phyloP scores from a whole-genome alignment of 352 stramenopile species.

The Phytophthora podocarpi region DNA sequence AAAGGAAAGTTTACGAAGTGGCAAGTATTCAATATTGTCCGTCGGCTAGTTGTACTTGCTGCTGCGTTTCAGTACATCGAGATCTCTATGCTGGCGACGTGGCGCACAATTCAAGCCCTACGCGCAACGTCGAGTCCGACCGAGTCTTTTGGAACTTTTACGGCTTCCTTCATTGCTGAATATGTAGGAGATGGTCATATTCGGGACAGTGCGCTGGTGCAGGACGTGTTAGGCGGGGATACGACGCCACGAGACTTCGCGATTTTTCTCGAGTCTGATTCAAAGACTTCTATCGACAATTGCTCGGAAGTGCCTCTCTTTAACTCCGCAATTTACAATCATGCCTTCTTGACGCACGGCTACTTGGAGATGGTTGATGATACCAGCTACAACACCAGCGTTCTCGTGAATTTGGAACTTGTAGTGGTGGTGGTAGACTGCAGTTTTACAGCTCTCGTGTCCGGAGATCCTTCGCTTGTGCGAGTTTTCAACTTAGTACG shows the following conservation, averaged over 20 bases:
- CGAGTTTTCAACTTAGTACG: conserved; percentile 31
- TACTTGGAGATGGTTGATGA: conserved; percentile 25
- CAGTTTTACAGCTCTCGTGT: conserved; percentile 23
- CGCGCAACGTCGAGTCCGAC: conserved; percentile 14
- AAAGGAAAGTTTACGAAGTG: too few relatives aligned
- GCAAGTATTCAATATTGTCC: too few relatives aligned
- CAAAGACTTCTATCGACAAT: background rate
- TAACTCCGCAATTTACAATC: conserved; percentile 26
- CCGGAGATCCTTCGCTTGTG: background rate
- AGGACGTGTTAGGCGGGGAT: conserved; percentile 8
- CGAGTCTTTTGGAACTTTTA: background rate
- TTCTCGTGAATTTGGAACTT: conserved; percentile 33
- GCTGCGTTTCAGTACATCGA: too few relatives aligned
- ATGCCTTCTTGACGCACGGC: conserved; percentile 30
- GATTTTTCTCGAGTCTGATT: conserved; percentile 6
- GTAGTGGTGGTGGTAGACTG: conserved; percentile 47
- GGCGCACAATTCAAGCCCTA: conserved; percentile 13
- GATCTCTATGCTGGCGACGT: conserved; percentile 21
- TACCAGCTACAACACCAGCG: conserved; percentile 41
- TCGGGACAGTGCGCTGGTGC: conserved; percentile 13
- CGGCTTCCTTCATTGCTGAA: conserved; percentile 11
- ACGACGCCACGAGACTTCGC: conserved; percentile 31
- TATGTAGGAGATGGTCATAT: conserved; percentile 32
- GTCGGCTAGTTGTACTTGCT: too few relatives aligned
- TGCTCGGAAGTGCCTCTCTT: conserved; percentile 7